phyloP scores from a whole-genome alignment of 164 flowering plant species.

The Umbilicus rupestris region DNA sequence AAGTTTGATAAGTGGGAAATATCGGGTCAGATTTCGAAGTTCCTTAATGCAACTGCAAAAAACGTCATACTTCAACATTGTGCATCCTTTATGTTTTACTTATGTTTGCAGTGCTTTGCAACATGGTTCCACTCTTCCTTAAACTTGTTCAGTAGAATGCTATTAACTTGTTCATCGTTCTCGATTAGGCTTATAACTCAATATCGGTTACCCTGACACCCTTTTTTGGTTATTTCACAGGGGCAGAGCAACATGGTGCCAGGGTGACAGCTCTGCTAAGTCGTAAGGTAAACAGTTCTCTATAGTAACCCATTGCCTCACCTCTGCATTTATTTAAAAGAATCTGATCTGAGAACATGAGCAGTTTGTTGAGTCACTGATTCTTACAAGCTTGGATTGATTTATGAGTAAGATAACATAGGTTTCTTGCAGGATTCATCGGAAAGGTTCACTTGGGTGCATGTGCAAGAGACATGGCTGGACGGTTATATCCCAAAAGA shows the following conservation, averaged over 20 bases:
- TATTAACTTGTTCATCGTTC: background rate
- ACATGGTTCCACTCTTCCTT: background rate
- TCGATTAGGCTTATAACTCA: background rate
- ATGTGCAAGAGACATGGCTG: constrained; percentile 56
- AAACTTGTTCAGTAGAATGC: background rate
- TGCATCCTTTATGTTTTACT: no score
- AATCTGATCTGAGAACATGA: no score
- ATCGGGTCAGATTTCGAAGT: constrained; percentile 30
- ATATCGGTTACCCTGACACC: background rate
- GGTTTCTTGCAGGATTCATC: background rate
- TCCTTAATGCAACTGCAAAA: background rate
- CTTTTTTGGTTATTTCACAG: background rate
- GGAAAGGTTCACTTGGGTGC: constrained; percentile 30
- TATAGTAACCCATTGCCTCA: background rate
- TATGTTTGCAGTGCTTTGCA: no score
- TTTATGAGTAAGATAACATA: background rate
- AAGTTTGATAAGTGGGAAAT: constrained; percentile 67
- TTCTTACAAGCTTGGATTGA: background rate
- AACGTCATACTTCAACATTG: no score
- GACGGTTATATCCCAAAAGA: constrained; percentile 26
- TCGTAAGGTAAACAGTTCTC: background rate
- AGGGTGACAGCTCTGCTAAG: constrained; percentile 1
- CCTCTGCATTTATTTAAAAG: no score
- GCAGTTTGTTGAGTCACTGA: background rate
- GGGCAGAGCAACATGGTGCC: background rate